Evolutionary conservation across 352 stramenopile genomes (phyloP).

Genomic region (Phytophthora cryptogea): DNA sequence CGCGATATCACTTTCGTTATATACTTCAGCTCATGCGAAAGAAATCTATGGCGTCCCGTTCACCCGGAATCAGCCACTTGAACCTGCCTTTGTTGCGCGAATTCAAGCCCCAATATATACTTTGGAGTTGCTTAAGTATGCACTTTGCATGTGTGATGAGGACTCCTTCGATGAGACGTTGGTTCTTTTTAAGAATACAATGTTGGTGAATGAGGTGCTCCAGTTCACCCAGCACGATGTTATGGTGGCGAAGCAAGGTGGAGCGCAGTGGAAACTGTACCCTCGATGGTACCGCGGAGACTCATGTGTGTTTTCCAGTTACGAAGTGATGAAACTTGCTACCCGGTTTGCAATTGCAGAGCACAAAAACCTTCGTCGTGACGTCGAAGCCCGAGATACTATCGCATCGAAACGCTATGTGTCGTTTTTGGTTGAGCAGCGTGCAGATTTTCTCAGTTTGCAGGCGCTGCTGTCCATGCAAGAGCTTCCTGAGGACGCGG

Average conservation of each 20-base stretch:
- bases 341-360: conserved; percentile 67
- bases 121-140: conserved; percentile 62
- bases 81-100: conserved; percentile 38
- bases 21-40: conserved; percentile 59
- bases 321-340: conserved; percentile 60
- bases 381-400: conserved; percentile 36
- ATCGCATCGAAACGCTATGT: conserved; percentile 70
- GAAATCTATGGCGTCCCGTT: conserved; percentile 42
- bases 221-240: conserved; percentile 46
- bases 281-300: conserved; percentile 65
- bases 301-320: conserved; percentile 46
- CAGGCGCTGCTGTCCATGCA: conserved; percentile 69
- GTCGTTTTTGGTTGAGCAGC: conserved; percentile 70
- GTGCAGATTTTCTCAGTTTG: conserved; percentile 65
- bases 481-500: conserved; percentile 55
- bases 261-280: conserved; percentile 44
- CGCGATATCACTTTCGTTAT: conserved; percentile 62
- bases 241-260: background rate
- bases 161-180: conserved; percentile 64
- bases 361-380: conserved; percentile 40
- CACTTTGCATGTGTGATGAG: conserved; percentile 64
- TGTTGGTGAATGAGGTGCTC: conserved; percentile 57
- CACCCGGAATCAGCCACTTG: conserved; percentile 15
- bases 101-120: conserved; percentile 61
- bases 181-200: conserved; percentile 60